Evolutionary conservation across 768 basidiomycete genomes (phyloP).

Genomic region (Macrolepiota albuminosa): DNA sequence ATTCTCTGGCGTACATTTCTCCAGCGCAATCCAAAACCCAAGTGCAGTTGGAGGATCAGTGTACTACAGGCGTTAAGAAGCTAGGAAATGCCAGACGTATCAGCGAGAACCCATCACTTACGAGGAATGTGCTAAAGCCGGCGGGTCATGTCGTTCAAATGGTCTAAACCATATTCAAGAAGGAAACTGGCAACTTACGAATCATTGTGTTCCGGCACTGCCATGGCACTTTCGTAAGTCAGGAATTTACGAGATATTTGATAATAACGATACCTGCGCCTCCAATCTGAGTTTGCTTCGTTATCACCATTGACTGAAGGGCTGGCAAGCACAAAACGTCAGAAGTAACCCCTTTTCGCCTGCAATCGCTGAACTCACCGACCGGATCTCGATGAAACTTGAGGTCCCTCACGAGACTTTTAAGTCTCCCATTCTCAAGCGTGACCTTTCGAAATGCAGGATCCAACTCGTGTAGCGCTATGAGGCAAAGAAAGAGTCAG

Average conservation of each 20-base stretch:
- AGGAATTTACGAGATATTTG: neutral
- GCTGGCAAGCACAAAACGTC: conserved; percentile 36
- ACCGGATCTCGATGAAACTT: conserved; percentile 83
- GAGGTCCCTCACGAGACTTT: conserved; percentile 67
- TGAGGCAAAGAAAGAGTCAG: neutral
- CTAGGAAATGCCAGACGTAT: neutral
- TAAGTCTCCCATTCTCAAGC: conserved; percentile 71
- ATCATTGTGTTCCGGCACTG: conserved; percentile 91
- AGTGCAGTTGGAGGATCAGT: conserved; percentile 89
- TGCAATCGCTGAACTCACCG: conserved; percentile 36
- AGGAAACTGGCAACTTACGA: conserved; percentile 50
- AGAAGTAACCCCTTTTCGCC: neutral
- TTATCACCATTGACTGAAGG: conserved; percentile 93
- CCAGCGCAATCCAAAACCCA: conserved; percentile 96
- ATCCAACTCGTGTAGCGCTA: conserved; percentile 83
- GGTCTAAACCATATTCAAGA: neutral
- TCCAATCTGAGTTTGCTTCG: conserved; percentile 90
- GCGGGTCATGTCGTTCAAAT: neutral
- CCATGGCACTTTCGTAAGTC: neutral
- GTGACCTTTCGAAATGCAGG: conserved; percentile 76
- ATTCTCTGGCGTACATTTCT: conserved; percentile 77
- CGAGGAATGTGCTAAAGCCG: conserved; percentile 62
- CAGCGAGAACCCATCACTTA: conserved; percentile 25
- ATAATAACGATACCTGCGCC: conserved; percentile 62
- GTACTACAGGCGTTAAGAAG: conserved; percentile 48